phyloP scores from a whole-genome alignment of 805 yeast species.

The Kazachstania africana region DNA sequence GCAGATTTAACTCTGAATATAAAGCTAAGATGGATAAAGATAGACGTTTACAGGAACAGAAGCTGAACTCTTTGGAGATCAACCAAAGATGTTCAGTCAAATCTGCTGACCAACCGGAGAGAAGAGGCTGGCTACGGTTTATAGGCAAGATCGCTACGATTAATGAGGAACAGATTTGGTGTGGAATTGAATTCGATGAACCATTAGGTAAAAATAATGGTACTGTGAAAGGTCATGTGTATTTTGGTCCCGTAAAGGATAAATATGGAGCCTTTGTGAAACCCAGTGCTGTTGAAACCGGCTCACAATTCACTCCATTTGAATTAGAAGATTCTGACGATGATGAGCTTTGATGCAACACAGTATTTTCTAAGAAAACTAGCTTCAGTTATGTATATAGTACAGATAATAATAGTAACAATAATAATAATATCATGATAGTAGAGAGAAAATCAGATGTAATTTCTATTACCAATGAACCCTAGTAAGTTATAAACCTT shows the following conservation, averaged over 20 bases:
- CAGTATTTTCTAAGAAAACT: too few species aligned
- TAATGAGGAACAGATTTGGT: constrained; percentile 44
- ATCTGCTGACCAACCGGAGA: constrained; percentile 15
- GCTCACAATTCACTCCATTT: constrained; percentile 40
- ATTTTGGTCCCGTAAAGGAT: constrained; percentile 42
- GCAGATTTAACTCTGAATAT: constrained; percentile 55
- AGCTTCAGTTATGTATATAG: too few species aligned
- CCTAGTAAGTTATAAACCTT: too few species aligned
- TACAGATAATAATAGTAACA: too few species aligned
- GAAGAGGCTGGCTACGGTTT: constrained; percentile 61
- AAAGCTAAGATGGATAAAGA: constrained; percentile 22
- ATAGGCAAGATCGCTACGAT: constrained; percentile 60
- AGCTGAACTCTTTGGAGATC: constrained; percentile 27
- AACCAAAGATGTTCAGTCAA: constrained; percentile 44
- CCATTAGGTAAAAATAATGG: constrained; percentile 87
- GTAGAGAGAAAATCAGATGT: too few species aligned
- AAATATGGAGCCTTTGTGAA: constrained; percentile 71
- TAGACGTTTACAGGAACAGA: constrained; percentile 19
- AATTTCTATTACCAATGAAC: too few species aligned
- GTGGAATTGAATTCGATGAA: constrained; percentile 76
- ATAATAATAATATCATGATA: too few species aligned
- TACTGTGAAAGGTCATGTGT: constrained; percentile 42
- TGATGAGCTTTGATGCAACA: too few species aligned
- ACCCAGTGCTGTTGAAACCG: constrained; percentile 54
- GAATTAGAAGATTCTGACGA: constrained; percentile 34